A percentile compares a stretch with the other conserved stretches of the same genome.
Evolutionary conservation across 306 rosid species (phyloP).

Genomic region (Cotoneaster glaucophyllus): DNA sequence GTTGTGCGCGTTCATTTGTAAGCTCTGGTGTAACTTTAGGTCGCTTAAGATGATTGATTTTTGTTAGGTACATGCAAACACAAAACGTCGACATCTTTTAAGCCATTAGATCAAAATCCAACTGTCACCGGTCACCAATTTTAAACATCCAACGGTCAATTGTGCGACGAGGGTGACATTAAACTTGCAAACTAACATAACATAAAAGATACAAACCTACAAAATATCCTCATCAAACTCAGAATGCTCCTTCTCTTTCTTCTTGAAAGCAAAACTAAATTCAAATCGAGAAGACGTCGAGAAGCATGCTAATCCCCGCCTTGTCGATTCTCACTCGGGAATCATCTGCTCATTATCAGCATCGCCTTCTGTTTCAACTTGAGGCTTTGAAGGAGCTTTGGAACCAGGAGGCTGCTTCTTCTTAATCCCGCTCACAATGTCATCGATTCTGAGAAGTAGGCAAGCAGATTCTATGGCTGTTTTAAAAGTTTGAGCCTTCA

Average conservation of each 20-base stretch:
- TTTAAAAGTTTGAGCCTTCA: conserved; percentile 93
- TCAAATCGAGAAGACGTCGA: background rate
- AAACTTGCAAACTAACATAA: too few species aligned
- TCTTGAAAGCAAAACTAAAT: background rate
- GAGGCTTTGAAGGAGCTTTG: conserved; percentile 64
- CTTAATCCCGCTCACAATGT: conserved; percentile 94
- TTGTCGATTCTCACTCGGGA: conserved; percentile 44
- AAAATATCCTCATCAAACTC: background rate
- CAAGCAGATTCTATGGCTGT: conserved; percentile 98
- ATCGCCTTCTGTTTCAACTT: conserved; percentile 68
- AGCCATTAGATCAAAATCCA: too few species aligned
- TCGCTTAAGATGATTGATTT: too few species aligned
- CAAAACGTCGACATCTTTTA: too few species aligned
- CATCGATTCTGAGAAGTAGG: conserved; percentile 96
- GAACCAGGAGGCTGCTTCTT: conserved; percentile 80
- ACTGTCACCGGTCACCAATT: too few species aligned
- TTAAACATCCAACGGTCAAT: too few species aligned
- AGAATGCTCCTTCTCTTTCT: background rate
- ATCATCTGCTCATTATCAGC: conserved; percentile 84
- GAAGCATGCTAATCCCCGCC: background rate
- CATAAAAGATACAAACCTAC: too few species aligned
- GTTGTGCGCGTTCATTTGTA: too few species aligned
- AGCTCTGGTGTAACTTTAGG: too few species aligned
- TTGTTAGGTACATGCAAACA: too few species aligned
- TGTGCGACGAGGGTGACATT: too few species aligned